Evolutionary conservation across 83 land plant species (phyloP), one percentile per base, ranked within the genome.

Genomic region (Picea abies): DNA sequence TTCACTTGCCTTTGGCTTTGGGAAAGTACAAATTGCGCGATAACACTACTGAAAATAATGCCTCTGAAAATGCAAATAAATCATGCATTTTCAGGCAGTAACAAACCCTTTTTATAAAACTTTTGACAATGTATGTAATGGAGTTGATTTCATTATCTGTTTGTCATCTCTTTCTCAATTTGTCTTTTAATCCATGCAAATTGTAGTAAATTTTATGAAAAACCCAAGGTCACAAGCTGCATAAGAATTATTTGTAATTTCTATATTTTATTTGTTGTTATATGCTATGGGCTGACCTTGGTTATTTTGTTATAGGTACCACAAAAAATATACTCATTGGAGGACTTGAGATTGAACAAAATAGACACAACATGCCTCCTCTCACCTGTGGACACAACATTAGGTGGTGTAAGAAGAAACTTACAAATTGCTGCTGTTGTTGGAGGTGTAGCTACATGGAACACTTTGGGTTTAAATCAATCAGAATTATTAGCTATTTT

Each of bases 331-430:
- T 96, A 96, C 81, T 86, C 90, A 15, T 79, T 96, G 63, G 95
- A 96, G 79, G 98, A 96, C 60, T 71, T 96, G 75, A 88, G 89
- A 81, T 77, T 94, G 56, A 94, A 94, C 77, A 90, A 93, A 80
- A 96, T 96, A 12, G 92, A 96, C 39, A 80, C 98, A 1, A 60
- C 88, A 9, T 83, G 91, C 17, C 83, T 96, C 60, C 81, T 96
- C 15, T 91, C 98, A 32, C 98, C 98, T 7, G 90, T 90, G 60
- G 98, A 96, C 81, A 65, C 67, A 22, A 94, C 98, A 11, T 86
- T 96, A 7, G 94, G 94, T 64, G 71, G 87, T 4, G 90, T 96
- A 19, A 93, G 90, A 84, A 82, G 94, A 69, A 93, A 87, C 60
- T 79, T 94, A 76, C 98, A 94, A 83, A 39, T 90, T 62, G 94